Conservation (phyloP, 2,329 filamentous ascomycete genomes). For the Ophiobolus disseminans region DNA sequence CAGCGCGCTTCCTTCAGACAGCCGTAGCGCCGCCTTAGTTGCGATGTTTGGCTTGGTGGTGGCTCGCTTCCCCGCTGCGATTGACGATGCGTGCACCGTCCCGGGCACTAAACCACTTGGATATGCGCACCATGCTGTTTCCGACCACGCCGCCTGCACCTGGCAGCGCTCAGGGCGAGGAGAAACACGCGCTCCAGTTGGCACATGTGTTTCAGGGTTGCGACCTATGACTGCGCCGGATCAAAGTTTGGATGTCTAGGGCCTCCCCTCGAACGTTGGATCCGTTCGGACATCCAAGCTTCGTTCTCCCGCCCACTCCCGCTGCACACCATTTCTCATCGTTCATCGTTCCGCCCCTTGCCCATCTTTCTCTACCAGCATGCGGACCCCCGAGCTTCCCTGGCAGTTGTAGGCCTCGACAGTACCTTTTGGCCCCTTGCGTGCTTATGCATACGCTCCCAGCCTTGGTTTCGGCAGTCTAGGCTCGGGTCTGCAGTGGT, state of each 20-base stretch:
- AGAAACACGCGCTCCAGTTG: slow-evolving; percentile 24
- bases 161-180: slow-evolving; percentile 30
- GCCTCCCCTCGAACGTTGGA: slow-evolving; percentile 10
- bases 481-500: slow-evolving; percentile 27
- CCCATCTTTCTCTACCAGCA: slow-evolving; percentile 19
- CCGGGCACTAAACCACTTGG: slow-evolving; percentile 24
- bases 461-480: slow-evolving; percentile 27
- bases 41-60: slow-evolving; percentile 17
- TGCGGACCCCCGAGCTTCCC: slow-evolving; percentile 24
- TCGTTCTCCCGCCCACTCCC: slow-evolving; percentile 18
- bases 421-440: slow-evolving; percentile 8
- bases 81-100: slow-evolving; percentile 20
- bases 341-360: slow-evolving; percentile 3
- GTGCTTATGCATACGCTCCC: slow-evolving; percentile 38
- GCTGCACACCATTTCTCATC: not conserved
- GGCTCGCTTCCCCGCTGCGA: slow-evolving; percentile 27
- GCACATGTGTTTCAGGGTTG: slow-evolving; percentile 23
- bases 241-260: slow-evolving; percentile 9
- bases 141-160: slow-evolving; percentile 17
- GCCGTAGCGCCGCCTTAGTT: slow-evolving; percentile 7
- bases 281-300: slow-evolving; percentile 17
- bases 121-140: slow-evolving; percentile 13
- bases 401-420: slow-evolving; percentile 3
- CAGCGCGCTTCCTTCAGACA: not conserved
- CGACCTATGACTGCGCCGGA: slow-evolving; percentile 28